Evolutionary conservation across 1,284 basidiomycete genomes (phyloP), one percentile per base, ranked within the genome.

Genomic region (Dichomitus squalens): DNA sequence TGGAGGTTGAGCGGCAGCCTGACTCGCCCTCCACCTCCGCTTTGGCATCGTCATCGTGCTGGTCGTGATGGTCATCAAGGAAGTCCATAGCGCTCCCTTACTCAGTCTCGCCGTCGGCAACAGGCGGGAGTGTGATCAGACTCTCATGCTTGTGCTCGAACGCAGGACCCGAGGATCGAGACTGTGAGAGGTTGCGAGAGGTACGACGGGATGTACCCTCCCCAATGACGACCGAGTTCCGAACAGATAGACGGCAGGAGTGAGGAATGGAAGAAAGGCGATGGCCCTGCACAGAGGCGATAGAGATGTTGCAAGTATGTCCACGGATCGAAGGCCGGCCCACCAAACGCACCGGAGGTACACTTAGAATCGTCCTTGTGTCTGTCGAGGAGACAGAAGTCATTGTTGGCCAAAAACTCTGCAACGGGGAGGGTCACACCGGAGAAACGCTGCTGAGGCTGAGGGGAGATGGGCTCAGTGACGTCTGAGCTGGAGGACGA

Each of bases 361-460:
- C n/a, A n/a, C n/a, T n/a, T n/a, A n/a, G n/a, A n/a, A n/a, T n/a
- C n/a, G n/a, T n/a, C n/a, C 53, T 77, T 72, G 41, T 80, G 72
- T 67, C 84, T 79, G 41, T 86, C 78, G 35, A 93, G 84, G 64
- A 96, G 84, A 72, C 90, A 94, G 71, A 99, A 96, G 11, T 99
- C 92, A 50, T 85, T 85, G 61, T 85, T 83, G 54, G 93, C 87
- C 49, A 99, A 83, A 72, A 93, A 95, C 27, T 90, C 85, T 1
- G 96, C 95, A 38, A 98, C 93, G 55, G 83, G 82, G 44, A 81
- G 79, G 16, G 93, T 95, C 85, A 99, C 96, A 60, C 96, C 96
- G 21, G 92, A 84, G 75, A 98, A 98, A 51, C 95, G 88, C 61
- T 86, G 64, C 64, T 70, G 69, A 50, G 60, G 48, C 46, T 69